These are phyloP conservation scores for Cladorrhinum sp. DNA, from an alignment of 2,329 filamentous ascomycete species.

Conservation along the genomic window DNA sequence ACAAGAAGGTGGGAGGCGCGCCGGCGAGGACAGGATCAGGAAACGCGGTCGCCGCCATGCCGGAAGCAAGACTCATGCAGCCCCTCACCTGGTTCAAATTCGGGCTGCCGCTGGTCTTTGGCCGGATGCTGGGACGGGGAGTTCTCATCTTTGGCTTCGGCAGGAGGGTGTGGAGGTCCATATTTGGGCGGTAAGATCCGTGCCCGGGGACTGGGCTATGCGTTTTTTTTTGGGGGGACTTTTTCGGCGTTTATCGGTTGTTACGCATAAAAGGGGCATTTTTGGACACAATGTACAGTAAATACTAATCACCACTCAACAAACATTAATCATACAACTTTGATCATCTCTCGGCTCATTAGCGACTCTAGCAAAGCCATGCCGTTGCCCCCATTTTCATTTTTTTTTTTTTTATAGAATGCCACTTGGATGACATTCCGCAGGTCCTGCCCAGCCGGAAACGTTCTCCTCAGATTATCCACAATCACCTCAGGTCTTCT, in stretches of 20 bases:
- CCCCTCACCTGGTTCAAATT: slow-evolving; percentile 13
- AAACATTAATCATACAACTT: not conserved
- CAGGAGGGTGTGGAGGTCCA: slow-evolving; percentile 7
- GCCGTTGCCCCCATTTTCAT: too few relatives aligned
- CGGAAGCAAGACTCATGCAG: slow-evolving; percentile 7
- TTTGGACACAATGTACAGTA: not conserved
- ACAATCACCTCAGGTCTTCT: too few relatives aligned
- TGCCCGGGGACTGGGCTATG: not conserved
- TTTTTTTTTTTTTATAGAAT: too few relatives aligned
- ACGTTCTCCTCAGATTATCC: too few relatives aligned
- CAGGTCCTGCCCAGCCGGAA: too few relatives aligned
- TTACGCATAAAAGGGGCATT: not conserved
- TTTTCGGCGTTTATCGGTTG: not conserved
- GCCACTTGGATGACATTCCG: too few relatives aligned
- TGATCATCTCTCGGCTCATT: too few relatives aligned
- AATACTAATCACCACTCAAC: not conserved
- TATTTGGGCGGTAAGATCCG: slow-evolving; percentile 11
- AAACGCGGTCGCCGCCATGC: not conserved
- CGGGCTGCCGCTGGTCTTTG: slow-evolving; percentile 13
- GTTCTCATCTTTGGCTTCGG: slow-evolving; percentile 6
- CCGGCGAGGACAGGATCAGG: not conserved
- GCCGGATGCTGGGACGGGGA: slow-evolving; percentile 9
- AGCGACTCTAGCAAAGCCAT: too few relatives aligned
- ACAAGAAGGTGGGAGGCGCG: not conserved
- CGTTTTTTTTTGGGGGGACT: not conserved